Percentiles rank a stretch among this genome's conserved stretches.
Conservation (phyloP, 2,329 filamentous ascomycete genomes). For the Pseudopithomyces maydicus region DNA sequence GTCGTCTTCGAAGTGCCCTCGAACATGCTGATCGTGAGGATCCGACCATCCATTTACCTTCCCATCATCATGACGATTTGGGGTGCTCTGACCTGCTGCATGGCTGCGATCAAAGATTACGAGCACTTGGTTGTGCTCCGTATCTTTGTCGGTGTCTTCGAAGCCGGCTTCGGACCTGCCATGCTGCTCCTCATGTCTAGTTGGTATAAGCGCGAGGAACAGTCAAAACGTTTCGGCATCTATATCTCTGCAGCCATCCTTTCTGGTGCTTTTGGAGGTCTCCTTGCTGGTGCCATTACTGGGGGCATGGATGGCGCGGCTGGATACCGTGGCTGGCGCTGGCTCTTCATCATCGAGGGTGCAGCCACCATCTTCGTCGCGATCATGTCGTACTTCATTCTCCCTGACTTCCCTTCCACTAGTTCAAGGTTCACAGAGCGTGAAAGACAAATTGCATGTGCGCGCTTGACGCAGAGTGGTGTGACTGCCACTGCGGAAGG, state of each 20-base stretch:
- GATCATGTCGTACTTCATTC: constrained; percentile 50
- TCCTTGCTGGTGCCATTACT: constrained; percentile 57
- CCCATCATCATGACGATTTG: constrained; percentile 60
- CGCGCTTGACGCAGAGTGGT: constrained; percentile 52
- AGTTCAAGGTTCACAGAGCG: constrained; percentile 49
- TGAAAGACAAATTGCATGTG: constrained; percentile 52
- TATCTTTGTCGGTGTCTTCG: constrained; percentile 61
- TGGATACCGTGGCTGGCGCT: constrained; percentile 57
- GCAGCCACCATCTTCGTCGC: constrained; percentile 53
- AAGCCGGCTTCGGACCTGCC: constrained; percentile 61
- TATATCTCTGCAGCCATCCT: constrained; percentile 64
- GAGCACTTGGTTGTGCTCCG: constrained; percentile 57
- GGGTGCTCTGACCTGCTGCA: constrained; percentile 57
- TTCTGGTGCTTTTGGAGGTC: constrained; percentile 59
- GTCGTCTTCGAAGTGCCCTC: constrained; percentile 60
- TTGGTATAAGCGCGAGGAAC: constrained; percentile 65
- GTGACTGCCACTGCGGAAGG: constrained; percentile 42
- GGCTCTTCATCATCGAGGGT: constrained; percentile 55
- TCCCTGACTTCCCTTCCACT: constrained; percentile 57
- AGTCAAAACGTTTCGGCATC: constrained; percentile 61
- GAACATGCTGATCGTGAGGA: constrained; percentile 59
- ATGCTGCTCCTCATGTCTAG: constrained; percentile 60
- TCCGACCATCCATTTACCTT: constrained; percentile 56
- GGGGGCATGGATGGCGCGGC: constrained; percentile 52
- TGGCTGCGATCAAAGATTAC: constrained; percentile 56